Base-by-base conservation (phyloP, 2,329 filamentous ascomycete species). In the Cercospora sp. region DNA sequence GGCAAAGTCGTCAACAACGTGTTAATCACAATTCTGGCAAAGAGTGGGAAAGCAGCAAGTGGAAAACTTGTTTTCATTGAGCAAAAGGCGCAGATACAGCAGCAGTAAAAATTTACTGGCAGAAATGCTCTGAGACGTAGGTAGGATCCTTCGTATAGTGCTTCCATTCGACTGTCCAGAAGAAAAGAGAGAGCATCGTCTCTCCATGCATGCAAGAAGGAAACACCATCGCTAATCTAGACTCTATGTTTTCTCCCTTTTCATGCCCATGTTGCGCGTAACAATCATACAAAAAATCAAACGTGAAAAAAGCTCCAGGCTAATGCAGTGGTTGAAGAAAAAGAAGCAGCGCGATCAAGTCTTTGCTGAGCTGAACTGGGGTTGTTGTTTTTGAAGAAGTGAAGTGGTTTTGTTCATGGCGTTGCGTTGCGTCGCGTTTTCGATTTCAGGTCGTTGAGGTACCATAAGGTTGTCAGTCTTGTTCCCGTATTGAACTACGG, bases 1-100 rank as follows among this genome's bases (percentile, higher is more conserved):
- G 72, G 74, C 12, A 26, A 68, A 33, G 72, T 72, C 16, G 73
- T 75, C 45, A 66, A 69, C 18, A 76, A 75, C 30, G 65, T 75
- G 12, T 57, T 72, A 12, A 60, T 74, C 20, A 53, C 74, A 1
- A 42, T 75, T 1, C 42, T 72, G 9, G 70, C 70, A 12, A 57
- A 58, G 45, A 51, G 16, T 20, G 39, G 65, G 2, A 60, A 33
- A 36, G 59, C 8, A 48, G 28, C 53, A 7, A 59, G 60, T 18
- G 72, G 68, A 10, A 69, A 65, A 26, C 58, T 74, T 45, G 53
- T 72, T 7, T 53, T 69, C 39, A 55, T 72, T 20, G 45, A 66
- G 33, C 68, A 70, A 53, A 66, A 70, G 69, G 65, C 62, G 30
- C 63, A 62, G 42, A 63, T 63, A 31, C 33, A 39, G 30, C 45